phyloP scores from a whole-genome alignment of 495 filamentous ascomycete genomes.

The Aspergillus bridgeri region DNA sequence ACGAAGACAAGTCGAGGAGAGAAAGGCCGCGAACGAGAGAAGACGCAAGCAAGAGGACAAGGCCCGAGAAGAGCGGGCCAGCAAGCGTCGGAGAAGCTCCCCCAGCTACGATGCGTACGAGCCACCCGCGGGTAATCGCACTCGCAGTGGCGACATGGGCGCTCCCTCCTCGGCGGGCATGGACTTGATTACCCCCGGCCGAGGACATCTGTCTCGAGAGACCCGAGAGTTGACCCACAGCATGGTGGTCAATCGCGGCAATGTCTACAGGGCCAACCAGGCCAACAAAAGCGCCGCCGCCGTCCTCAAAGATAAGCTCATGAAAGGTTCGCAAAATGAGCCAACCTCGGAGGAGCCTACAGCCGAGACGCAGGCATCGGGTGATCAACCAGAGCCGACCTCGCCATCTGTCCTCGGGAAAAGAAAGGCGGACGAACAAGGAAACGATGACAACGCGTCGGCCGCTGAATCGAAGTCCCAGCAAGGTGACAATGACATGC shows the following conservation, averaged over 20 bases:
- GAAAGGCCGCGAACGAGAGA: conserved; percentile 72
- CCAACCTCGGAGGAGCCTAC: conserved; percentile 15
- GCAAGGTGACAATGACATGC: conserved; percentile 53
- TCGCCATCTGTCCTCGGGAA: conserved; percentile 54
- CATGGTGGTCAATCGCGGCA: conserved; percentile 77
- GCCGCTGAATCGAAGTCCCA: conserved; percentile 28
- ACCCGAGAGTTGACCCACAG: conserved; percentile 71
- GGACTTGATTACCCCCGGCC: conserved; percentile 57
- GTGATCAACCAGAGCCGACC: conserved; percentile 24
- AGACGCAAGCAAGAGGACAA: conserved; percentile 68
- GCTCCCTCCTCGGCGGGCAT: conserved; percentile 42
- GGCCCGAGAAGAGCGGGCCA: conserved; percentile 45
- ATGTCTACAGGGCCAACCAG: conserved; percentile 70
- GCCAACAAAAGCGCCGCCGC: conserved; percentile 95
- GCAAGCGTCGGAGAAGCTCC: conserved; percentile 44
- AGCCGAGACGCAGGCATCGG: conserved; percentile 19
- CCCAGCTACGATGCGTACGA: conserved; percentile 42
- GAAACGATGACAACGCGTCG: conserved; percentile 56
- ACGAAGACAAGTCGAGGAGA: conserved; percentile 76
- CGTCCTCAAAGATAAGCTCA: conserved; percentile 76
- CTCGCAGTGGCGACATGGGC: conserved; percentile 31
- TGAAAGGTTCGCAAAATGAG: conserved; percentile 39
- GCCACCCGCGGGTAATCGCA: conserved; percentile 21
- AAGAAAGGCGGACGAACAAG: conserved; percentile 59
- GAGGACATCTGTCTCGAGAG: conserved; percentile 57